Evolutionary conservation across 78 protist species (phyloP), one percentile per base, ranked within the genome.

Genomic region (Anaeramoeba flamelloides): DNA sequence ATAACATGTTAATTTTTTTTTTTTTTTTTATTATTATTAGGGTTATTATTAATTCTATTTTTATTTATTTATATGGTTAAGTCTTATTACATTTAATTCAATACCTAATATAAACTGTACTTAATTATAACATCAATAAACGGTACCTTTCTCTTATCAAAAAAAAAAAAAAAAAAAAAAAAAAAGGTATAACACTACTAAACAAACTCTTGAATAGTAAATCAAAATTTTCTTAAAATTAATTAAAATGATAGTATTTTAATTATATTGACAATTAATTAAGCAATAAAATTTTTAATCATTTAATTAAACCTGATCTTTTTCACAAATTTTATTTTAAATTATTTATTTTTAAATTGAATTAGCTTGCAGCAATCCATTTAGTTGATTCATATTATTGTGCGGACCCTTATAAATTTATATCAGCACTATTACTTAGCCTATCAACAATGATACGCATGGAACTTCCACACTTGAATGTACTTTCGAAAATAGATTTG

Each of bases 401-500:
- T 83, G 84, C 82, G 39, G 92, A 93, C 32, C 92, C 97, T 36
- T 36, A 85, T n/a, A 90, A 86, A 64, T 93, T 81, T 83, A 87
- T 96, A 38, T 85, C 95, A 22, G 94, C 90, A 3, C 53, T 92
- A 31, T 65, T 96, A 39, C 78, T 94, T 37, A 88, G 93, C 17
- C 87, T 96, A 0, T 41, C 87, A 3, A 53, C 90, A 1, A 93
- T 91, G 94, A 22, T 91, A 33, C 86, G 91, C 82, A 4, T 76
- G 33, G 93, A 87, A 36, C 79, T 94, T 26, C 99, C 98, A 0
- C 98, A 94, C 79, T 84, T 96, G 17, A 96, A 95, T 79, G 87
- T 96, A 31, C 84, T 96, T 12, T 90, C 97, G 3, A 96, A 96
- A 78, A 81, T 93, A 36, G 99, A 96, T 75, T 76, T 95, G 17